A percentile compares a stretch with the other conserved stretches of the same genome.
These are phyloP conservation scores for Yamadazyma dushanensis DNA, from an alignment of 1,139 yeast species.

Conservation along the genomic window DNA sequence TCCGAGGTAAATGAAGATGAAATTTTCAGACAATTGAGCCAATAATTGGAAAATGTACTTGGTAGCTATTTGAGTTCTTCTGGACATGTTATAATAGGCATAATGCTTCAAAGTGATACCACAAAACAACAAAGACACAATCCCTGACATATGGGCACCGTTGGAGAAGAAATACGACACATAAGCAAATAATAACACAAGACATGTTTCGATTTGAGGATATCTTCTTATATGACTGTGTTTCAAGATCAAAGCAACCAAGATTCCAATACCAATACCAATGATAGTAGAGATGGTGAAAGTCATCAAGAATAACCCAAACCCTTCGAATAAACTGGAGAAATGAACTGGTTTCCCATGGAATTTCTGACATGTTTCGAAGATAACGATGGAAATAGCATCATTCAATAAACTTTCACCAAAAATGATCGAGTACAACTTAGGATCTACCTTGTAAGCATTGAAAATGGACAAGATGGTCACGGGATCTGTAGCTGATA, in stretches of 20 bases:
- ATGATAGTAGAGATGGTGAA: constrained; percentile 91
- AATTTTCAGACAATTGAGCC: constrained; percentile 95
- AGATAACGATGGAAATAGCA: constrained; percentile 98
- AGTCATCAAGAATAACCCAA: constrained; percentile 89
- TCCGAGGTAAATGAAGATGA: constrained; percentile 93
- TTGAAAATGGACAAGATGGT: constrained; percentile 95
- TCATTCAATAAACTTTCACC: constrained; percentile 95
- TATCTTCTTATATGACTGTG: constrained; percentile 91
- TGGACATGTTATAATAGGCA: constrained; percentile 95
- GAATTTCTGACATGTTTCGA: constrained; percentile 96
- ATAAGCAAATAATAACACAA: constrained; percentile 87
- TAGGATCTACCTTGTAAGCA: constrained; percentile 97
- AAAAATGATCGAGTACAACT: constrained; percentile 91
- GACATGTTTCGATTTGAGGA: constrained; percentile 94
- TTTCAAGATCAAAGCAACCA: constrained; percentile 85
- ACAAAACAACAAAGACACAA: constrained; percentile 90
- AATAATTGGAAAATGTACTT: constrained; percentile 90
- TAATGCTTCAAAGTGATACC: constrained; percentile 96
- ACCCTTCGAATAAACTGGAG: constrained; percentile 85
- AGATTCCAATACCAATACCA: constrained; percentile 83
- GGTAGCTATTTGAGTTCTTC: constrained; percentile 95
- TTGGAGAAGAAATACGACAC: constrained; percentile 96
- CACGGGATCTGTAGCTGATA: constrained; percentile 98
- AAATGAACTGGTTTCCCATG: constrained; percentile 80
- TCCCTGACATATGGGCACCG: constrained; percentile 99